Evolutionary conservation across 176 grass and related monocot genomes (phyloP), one percentile per base, ranked within the genome.

Genomic region (Carex cristatella): DNA sequence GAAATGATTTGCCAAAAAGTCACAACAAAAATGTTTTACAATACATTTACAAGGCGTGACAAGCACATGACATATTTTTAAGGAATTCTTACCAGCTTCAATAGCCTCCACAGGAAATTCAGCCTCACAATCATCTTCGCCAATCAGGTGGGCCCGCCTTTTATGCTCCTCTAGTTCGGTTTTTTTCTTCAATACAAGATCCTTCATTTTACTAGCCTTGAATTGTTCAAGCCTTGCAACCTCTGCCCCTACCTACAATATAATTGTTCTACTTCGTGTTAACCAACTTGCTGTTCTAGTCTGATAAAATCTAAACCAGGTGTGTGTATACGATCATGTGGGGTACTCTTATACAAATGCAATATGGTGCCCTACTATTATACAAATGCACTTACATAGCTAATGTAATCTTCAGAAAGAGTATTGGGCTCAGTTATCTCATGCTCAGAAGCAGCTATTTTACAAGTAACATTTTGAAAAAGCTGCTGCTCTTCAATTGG

Each of bases 401-500:
- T 81, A 60, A 97, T 84, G 84, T 85, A 90, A 61, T 97, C 89
- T 60, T 85, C 11, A 11, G 91, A 93, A 85, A 97, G 94, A 46
- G 65, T 90, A 59, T 93, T 90, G 8, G 89, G 60, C 78, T 97
- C 89, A 27, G 81, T 97, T 74, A 97, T 59, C 89, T 97, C 94
- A 64, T 88, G 78, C 60, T 97, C 94, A 81, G 89, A 90, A 60
- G 94, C 94, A 83, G 89, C 94, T 86, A 97, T 93, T 38, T 93
- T 97, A 51, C 94, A 86, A 82, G 94, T 93, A 48, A 93, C 74
- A 87, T 83, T 97, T 88, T 87, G 91, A 89, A 93, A 97, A 30
- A 85, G 58, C 70, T 93, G 87, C 78, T 97, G 94, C 72, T 97
- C 87, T 88, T 93, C 89, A 0, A 91, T 56, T 38, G 94, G 94